Base-by-base conservation (phyloP, 192 early-diverging fungal genomes). In the Lunasporangiospora selenospora region DNA sequence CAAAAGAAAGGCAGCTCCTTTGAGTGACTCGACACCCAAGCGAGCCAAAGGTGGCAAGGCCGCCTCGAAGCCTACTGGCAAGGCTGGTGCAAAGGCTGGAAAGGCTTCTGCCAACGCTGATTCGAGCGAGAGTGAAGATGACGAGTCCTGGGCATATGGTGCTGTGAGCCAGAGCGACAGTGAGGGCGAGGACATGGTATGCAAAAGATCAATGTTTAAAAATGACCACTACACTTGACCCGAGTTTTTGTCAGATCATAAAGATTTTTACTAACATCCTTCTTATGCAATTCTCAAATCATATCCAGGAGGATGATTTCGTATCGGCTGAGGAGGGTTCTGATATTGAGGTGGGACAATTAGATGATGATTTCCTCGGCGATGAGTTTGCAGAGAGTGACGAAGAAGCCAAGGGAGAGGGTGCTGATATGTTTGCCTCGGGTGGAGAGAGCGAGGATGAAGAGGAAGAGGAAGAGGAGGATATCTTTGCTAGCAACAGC, bases 381-480 rank as follows among this genome's bases (percentile, higher is more conserved):
- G 62, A 75, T 44, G 80, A 67, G 9, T 75, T 79, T 34, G 57
- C 77, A 1, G 83, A 52, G 27, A 81, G 77, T 11, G 83, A 80
- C n/a, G 81, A 77, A 6, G 85, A 86, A 13, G 77, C 73, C 9
- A 77, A 75, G 19, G 86, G 83, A 11, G 55, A 58, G 9, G 78
- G 39, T 21, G 52, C 71, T 29, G 77, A 63, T 41, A 77, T 78
- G 34, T 77, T 75, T n/a, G 82, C 65, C 1, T 77, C 76, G 15
- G 81, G 83, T 33, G 83, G 79, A 21, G 85, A 82, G 19, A 69
- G 66, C 0, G 59, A 67, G n/a, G 58, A 30, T 4, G 52, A 41
- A 15, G 75, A 77, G 29, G 65, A 57, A 1, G 71, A 75, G 4
- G 63, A 71, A 21, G 80, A 75, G 29, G 77, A 79, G 32, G 63